phyloP scores from a whole-genome alignment of 2,329 filamentous ascomycete genomes.

The Aspergillus jensenii region DNA sequence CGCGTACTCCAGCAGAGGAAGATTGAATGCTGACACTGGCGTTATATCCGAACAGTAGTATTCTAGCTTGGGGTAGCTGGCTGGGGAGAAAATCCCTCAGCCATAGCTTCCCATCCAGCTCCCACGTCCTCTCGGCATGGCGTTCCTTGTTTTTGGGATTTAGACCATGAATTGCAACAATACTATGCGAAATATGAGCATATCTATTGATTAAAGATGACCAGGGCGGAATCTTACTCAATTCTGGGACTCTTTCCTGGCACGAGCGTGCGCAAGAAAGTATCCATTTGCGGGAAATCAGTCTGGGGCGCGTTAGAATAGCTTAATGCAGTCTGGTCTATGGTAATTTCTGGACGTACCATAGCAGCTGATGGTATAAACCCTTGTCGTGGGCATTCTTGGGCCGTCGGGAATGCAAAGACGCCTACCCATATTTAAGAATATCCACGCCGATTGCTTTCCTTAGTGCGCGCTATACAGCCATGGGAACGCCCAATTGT shows the following conservation, averaged over 20 bases:
- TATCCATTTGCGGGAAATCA: background rate
- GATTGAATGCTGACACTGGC: conserved; percentile 25
- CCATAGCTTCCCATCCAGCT: conserved; percentile 18
- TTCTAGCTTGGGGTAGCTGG: conserved; percentile 22
- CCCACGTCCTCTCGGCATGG: conserved; percentile 22
- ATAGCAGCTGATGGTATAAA: background rate
- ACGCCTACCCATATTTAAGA: background rate
- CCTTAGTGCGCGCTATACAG: background rate
- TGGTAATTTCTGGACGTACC: background rate
- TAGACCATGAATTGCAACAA: conserved; percentile 24
- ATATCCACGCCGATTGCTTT: background rate
- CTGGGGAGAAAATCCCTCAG: conserved; percentile 22
- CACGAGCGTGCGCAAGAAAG: conserved; percentile 11
- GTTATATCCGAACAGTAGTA: conserved; percentile 29
- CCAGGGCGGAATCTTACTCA: conserved; percentile 7
- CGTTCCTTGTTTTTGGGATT: conserved; percentile 18
- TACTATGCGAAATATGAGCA: conserved; percentile 11
- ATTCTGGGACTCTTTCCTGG: conserved; percentile 9
- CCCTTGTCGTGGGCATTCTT: background rate
- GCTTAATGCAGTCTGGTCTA: too few species aligned
- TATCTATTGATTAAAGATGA: background rate
- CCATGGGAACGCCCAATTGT: background rate
- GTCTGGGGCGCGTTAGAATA: background rate
- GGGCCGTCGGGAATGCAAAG: background rate
- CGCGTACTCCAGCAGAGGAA: conserved; percentile 21